Percentiles rank a stretch among this genome's conserved stretches.
phyloP scores from a whole-genome alignment of 495 filamentous ascomycete species.

The Penicilliopsis zonata region DNA sequence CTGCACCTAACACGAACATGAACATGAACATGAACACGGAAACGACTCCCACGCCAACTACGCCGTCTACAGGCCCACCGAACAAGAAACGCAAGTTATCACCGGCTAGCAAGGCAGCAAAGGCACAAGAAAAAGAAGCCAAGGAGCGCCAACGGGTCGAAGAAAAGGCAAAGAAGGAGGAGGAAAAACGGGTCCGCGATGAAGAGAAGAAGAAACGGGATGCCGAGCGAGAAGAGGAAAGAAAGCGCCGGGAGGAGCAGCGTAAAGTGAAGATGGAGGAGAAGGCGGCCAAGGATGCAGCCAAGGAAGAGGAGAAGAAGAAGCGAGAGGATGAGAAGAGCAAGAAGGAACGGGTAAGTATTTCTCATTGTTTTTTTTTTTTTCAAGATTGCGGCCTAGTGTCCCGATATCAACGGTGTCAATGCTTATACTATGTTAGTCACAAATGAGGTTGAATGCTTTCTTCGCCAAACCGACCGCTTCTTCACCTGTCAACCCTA shows the following conservation, averaged over 20 bases:
- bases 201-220: conserved; percentile 33
- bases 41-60: not conserved
- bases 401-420: not conserved
- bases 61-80: conserved; percentile 4
- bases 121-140: conserved; percentile 40
- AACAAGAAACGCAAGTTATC: conserved; percentile 43
- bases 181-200: conserved; percentile 30
- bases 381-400: not conserved
- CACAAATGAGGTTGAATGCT: conserved; percentile 46
- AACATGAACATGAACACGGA: too few species aligned
- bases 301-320: conserved; percentile 44
- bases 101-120: conserved; percentile 39
- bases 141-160: conserved; percentile 33
- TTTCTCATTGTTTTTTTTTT: conserved; percentile 4
- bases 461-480: conserved; percentile 44
- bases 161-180: conserved; percentile 33
- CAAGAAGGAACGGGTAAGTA: conserved; percentile 55
- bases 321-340: conserved; percentile 49
- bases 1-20: not conserved
- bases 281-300: conserved; percentile 35
- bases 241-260: conserved; percentile 17
- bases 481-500: conserved; percentile 7
- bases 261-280: conserved; percentile 33
- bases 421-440: conserved; percentile 20
- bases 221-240: conserved; percentile 26